Evolutionary conservation across 73 alveolate species (phyloP), one percentile per base, ranked within the genome.

Genomic region (Effrenium voratum): DNA sequence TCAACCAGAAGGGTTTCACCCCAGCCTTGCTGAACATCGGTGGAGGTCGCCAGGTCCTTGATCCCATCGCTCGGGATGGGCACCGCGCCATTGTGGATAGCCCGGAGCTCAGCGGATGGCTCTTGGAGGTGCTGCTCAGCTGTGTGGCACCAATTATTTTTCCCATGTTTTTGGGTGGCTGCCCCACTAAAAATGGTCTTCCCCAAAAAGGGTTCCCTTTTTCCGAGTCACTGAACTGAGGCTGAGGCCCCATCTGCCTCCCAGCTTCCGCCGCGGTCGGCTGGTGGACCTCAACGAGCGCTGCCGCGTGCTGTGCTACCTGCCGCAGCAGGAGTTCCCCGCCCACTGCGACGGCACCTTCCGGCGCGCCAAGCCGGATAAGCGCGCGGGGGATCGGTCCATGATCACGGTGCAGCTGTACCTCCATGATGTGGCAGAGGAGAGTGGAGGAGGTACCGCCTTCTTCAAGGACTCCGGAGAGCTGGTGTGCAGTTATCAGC

Each of bases 11-110:
- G 38, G 94, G 94, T 32, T 85, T 57, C 94, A 85, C 94, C 66
- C 94, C 94, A 2, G 94, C 94, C 40, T 59, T 85, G 81, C 47
- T 85, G 38, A 85, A 85, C 81, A 85, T 85, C 76, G 94, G 94
- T 38, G n/a, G 60, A 28, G 94, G 94, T 0, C 82, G 81, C 6
- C 94, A 85, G 81, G 41, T 8, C 19, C 45, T 57, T 1, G 79
- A 57, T 22, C 80, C 60, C 3, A 0, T 5, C 34, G 94, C 60
- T 13, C 82, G 94, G 1, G 60, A 85, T 59, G 94, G 94, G 44
- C 94, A 85, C 82, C 94, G 94, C 16, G 57, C 46, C 81, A 85
- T 85, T 34, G 94, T 85, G 43, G 94, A 85, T 45, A 57, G 82
- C 45, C 34, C 6, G 5, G 94, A 85, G 45, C 59, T 85, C 40